Percentiles rank a stretch among this genome's conserved stretches.
Conservation (phyloP, 129 eudicot species). For the Flaveria linearis region DNA sequence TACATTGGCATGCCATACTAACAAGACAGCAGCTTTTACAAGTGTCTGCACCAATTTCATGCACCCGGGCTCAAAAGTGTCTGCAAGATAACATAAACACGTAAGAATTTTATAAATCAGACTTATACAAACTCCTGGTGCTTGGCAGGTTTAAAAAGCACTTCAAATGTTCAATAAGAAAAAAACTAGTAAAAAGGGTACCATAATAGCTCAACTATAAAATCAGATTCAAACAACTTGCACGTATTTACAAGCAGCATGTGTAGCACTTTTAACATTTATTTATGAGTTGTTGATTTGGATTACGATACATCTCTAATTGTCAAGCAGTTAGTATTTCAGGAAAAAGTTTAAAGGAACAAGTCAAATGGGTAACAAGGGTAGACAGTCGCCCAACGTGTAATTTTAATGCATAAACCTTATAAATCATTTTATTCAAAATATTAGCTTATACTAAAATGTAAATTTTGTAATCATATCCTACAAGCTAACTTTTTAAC, state of each 20-base stretch:
- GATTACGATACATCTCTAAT: not conserved
- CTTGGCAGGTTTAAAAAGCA: not conserved
- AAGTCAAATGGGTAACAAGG: not conserved
- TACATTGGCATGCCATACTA: slow-evolving; percentile 77
- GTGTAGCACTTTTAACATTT: not conserved
- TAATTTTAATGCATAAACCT: not conserved
- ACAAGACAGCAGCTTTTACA: slow-evolving; percentile 87
- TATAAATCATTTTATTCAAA: not conserved
- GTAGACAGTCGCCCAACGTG: not conserved
- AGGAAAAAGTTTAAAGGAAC: not conserved
- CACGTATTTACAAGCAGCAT: slow-evolving; percentile 5
- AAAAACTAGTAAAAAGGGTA: not conserved
- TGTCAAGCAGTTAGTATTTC: not conserved
- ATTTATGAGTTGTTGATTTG: not conserved
- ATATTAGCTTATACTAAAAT: not conserved
- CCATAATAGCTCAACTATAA: not conserved
- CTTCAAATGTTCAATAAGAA: not conserved
- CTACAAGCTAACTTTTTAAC: not conserved
- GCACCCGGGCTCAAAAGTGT: slow-evolving; percentile 94
- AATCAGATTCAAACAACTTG: not conserved
- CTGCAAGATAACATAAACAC: slow-evolving; percentile 41
- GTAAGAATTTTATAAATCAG: slow-evolving; percentile 4
- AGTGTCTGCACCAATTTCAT: slow-evolving; percentile 90
- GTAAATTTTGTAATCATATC: not conserved
- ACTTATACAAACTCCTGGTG: not conserved